These are phyloP conservation scores for Neurospora sp. DNA, from an alignment of 2,329 filamentous ascomycete genomes.

Conservation along the genomic window DNA sequence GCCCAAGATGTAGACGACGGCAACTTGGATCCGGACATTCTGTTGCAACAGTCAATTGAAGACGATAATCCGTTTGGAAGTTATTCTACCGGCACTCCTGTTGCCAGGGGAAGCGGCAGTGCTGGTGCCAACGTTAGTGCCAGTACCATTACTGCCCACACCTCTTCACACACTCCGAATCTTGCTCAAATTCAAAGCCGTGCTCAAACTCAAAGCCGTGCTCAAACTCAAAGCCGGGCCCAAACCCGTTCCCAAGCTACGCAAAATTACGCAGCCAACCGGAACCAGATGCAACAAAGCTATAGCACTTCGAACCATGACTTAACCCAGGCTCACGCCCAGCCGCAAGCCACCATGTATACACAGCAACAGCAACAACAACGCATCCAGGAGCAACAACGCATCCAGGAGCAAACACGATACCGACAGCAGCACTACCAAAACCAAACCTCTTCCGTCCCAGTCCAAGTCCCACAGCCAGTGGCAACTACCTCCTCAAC, in stretches of 20 bases:
- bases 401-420: not conserved
- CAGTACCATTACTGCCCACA: not conserved
- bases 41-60: not conserved
- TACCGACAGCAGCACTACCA: not conserved
- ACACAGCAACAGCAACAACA: slow-evolving; percentile 3
- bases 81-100: not conserved
- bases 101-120: not conserved
- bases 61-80: not conserved
- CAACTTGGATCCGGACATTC: not conserved
- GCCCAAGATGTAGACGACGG: not conserved
- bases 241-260: not conserved
- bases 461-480: not conserved
- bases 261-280: not conserved
- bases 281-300: not conserved
- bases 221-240: not conserved
- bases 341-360: not conserved
- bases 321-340: not conserved
- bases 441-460: not conserved
- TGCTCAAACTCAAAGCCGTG: no score
- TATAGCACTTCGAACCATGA: not conserved
- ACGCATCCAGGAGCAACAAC: not conserved
- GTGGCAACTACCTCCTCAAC: slow-evolving; percentile 2
- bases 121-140: not conserved
- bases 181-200: not conserved
- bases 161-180: not conserved